Base-by-base conservation (phyloP, 2,329 filamentous ascomycete genomes). In the Orbilia blumenaviensis region DNA sequence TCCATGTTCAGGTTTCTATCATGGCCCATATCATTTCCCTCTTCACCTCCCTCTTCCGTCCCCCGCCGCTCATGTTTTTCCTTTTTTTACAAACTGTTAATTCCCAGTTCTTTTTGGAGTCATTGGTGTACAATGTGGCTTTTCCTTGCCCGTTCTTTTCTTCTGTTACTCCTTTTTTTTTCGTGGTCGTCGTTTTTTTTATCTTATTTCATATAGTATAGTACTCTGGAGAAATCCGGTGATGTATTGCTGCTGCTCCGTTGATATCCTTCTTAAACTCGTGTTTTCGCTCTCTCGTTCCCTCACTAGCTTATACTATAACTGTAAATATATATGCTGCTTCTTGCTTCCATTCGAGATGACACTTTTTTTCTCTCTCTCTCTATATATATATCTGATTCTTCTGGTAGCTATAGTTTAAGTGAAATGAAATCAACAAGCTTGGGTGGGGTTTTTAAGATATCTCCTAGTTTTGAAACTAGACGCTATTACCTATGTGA, bases 101-200 rank as follows among this genome's bases (percentile, higher is more conserved):
- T 34, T 21, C n/a, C 38, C 32, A n/a, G n/a, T n/a, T 66, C 56
- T 21, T n/a, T 38, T 52, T 73, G 68, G 73, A 77, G 73, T 56
- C 50, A 71, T 79, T 77, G 66, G 66, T 66, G 73, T 76, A 71
- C 16, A 52, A 68, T 73, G 69, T 63, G 52, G 52, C 52, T 56
- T 56, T 56, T 29, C 52, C 52, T 54, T 27, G 8, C 14, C 36
- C 42, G 2, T 23, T 23, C 2, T 27, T 64, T 41, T 50, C n/a
- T 58, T 32, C 54, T 25, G 21, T 12, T 52, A 77, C 50, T 56
- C 36, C 44, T 41, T 41, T 2, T 18, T 36, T n/a, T n/a, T n/a
- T n/a, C n/a, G n/a, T n/a, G n/a, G n/a, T n/a, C n/a, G 34, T 66
- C 10, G 21, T 66, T 66, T 64, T 27, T 21, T 66, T n/a, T 36